phyloP scores from a whole-genome alignment of 169 alveolate genomes.

The Plasmodium relictum region DNA sequence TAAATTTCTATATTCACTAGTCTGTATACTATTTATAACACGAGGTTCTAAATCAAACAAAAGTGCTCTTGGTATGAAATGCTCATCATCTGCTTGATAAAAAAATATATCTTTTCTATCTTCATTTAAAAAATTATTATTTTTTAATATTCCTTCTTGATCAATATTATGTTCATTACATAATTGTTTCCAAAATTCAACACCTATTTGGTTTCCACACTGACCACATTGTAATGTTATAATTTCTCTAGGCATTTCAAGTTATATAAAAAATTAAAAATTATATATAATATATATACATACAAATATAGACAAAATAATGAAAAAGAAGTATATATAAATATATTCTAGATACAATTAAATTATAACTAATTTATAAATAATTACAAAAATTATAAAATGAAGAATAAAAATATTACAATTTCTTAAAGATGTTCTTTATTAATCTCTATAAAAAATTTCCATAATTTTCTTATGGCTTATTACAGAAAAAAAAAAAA shows the following conservation, averaged over 20 bases:
- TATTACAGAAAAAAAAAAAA: too few species aligned
- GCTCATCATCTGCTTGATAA: constrained; percentile 95
- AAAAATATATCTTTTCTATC: constrained; percentile 98
- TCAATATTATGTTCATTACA: constrained; percentile 98
- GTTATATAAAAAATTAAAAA: too few species aligned
- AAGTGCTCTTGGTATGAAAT: constrained; percentile 95
- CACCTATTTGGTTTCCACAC: constrained; percentile 99
- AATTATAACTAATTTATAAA: too few species aligned
- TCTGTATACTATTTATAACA: constrained; percentile 90
- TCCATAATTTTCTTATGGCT: too few species aligned
- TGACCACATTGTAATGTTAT: constrained; percentile 99
- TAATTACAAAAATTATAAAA: too few species aligned
- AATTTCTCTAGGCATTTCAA: constrained; percentile 98
- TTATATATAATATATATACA: neutral
- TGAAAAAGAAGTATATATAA: too few species aligned
- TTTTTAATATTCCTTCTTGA: constrained; percentile 84
- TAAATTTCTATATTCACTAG: constrained; percentile 90
- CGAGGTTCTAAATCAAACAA: constrained; percentile 99
- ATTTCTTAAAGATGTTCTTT: too few species aligned
- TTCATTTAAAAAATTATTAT: constrained; percentile 88
- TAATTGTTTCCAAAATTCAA: constrained; percentile 99
- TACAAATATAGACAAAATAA: too few species aligned
- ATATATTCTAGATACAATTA: too few species aligned
- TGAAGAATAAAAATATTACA: too few species aligned
- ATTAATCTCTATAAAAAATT: too few species aligned